Evolutionary conservation across 2,329 filamentous ascomycete species (phyloP).

Genomic region (Periglandula ipomoeae): DNA sequence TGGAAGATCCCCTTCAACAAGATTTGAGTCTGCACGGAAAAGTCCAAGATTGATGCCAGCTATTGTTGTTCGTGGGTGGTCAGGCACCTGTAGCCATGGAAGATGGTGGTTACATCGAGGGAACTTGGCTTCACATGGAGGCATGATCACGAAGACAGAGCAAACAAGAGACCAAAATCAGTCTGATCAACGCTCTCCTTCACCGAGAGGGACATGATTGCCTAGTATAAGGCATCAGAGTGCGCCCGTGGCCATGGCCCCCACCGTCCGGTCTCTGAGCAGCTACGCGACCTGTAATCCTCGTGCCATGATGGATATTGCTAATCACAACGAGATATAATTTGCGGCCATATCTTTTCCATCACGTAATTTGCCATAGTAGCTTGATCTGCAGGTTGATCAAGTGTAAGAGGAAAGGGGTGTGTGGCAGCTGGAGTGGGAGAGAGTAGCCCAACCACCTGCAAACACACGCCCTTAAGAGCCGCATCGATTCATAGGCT

Average conservation of each 20-base stretch:
- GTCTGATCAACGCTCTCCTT: neutral
- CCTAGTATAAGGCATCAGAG: neutral
- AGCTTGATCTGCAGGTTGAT: too few species aligned
- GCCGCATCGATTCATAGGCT: constrained; percentile 1
- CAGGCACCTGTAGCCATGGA: too few species aligned
- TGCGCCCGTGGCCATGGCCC: neutral
- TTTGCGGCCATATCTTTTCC: too few species aligned
- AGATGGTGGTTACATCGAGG: too few species aligned
- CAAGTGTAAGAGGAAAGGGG: neutral
- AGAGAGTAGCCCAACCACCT: neutral
- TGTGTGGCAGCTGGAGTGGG: neutral
- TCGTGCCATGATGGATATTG: neutral
- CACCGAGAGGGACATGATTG: neutral
- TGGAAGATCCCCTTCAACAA: too few species aligned
- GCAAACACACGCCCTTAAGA: neutral
- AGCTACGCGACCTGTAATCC: neutral
- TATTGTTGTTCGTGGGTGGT: too few species aligned
- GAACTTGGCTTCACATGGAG: too few species aligned
- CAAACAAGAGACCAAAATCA: neutral
- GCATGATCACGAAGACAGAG: too few species aligned
- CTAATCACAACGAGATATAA: neutral
- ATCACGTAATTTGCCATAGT: too few species aligned
- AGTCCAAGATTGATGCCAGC: too few species aligned
- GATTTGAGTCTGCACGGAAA: too few species aligned
- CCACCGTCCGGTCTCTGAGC: neutral